Evolutionary conservation across 1,139 yeast species (phyloP).

Genomic region (Pneumocystis canis): DNA sequence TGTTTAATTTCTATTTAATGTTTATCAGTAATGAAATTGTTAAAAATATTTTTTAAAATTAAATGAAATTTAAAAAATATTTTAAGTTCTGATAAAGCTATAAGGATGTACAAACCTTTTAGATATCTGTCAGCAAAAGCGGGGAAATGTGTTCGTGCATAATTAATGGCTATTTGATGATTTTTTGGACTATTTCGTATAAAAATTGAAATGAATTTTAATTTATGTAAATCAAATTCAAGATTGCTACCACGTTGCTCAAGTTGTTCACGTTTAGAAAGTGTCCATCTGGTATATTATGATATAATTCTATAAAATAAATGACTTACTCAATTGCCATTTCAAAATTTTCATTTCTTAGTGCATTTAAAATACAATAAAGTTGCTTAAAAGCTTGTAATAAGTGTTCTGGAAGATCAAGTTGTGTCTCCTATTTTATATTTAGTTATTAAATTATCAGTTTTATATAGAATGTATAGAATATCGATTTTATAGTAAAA

Average conservation of each 20-base stretch:
- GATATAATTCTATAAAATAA: neutral
- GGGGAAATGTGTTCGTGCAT: conserved; percentile 42
- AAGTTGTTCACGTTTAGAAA: conserved; percentile 21
- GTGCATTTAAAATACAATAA: conserved; percentile 25
- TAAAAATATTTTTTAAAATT: neutral
- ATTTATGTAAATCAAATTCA: conserved; percentile 50
- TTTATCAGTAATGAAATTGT: conserved; percentile 12
- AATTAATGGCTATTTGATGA: conserved; percentile 33
- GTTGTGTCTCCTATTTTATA: conserved; percentile 22
- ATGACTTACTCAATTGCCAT: conserved; percentile 34
- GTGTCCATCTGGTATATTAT: conserved; percentile 1
- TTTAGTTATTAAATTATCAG: too few species aligned
- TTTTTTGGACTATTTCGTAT: conserved; percentile 9
- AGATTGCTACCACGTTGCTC: conserved; percentile 28
- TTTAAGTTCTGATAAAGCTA: neutral
- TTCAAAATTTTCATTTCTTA: conserved; percentile 22
- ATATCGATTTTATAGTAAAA: too few species aligned
- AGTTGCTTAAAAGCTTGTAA: conserved; percentile 26
- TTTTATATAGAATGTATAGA: too few species aligned
- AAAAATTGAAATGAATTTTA: conserved; percentile 35
- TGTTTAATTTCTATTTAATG: conserved; percentile 38
- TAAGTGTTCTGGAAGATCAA: conserved; percentile 23
- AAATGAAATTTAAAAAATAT: neutral
- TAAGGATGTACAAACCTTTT: conserved; percentile 6
- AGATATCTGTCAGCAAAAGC: conserved; percentile 24